phyloP scores from a whole-genome alignment of 805 yeast genomes.

The Osmozyma mogii region DNA sequence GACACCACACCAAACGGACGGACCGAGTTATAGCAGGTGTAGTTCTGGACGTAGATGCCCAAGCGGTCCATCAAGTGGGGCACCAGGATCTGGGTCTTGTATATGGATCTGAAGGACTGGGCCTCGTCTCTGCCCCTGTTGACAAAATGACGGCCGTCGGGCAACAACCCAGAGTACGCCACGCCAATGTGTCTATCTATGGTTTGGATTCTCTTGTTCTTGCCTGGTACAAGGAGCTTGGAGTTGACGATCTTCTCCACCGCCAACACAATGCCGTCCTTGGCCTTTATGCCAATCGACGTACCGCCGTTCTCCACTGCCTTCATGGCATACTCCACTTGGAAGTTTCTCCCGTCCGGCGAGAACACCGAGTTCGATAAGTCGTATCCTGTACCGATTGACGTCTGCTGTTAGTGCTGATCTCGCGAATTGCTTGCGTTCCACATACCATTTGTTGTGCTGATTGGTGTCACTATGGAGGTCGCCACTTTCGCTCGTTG shows the following conservation, averaged over 20 bases:
- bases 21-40: constrained; percentile 92
- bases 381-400: constrained; percentile 99
- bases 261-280: constrained; percentile 94
- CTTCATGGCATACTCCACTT: constrained; percentile 94
- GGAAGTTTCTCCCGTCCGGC: constrained; percentile 92
- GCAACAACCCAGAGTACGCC: constrained; percentile 88
- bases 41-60: constrained; percentile 89
- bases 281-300: constrained; percentile 83
- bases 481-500: constrained; percentile 4
- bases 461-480: constrained; percentile 1
- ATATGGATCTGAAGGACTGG: constrained; percentile 63
- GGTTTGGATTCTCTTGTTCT: constrained; percentile 85
- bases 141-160: constrained; percentile 94
- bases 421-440: not conserved
- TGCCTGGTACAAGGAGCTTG: constrained; percentile 80
- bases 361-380: constrained; percentile 93
- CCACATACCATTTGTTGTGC: constrained; percentile 8
- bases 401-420: constrained; percentile 34
- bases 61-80: constrained; percentile 79
- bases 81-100: constrained; percentile 69
- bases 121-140: constrained; percentile 91
- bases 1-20: constrained; percentile 96
- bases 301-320: constrained; percentile 98
- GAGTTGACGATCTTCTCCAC: constrained; percentile 90
- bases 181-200: constrained; percentile 92